These are phyloP conservation scores for Allium fistulosum DNA, from an alignment of 106 monocot species.

Conservation along the genomic window DNA sequence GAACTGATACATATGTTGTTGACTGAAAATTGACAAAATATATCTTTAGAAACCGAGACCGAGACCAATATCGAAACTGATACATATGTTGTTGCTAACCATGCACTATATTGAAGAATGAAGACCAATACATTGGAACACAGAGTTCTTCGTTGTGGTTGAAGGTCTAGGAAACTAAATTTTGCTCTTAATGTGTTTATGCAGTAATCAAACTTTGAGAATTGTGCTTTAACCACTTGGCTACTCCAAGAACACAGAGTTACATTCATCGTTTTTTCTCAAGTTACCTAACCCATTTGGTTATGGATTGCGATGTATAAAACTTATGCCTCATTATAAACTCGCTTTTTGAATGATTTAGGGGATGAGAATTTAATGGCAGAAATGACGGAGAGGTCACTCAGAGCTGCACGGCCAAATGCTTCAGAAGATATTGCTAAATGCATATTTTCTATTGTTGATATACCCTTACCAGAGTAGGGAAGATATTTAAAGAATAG, in stretches of 20 bases:
- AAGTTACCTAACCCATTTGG: too few relatives aligned
- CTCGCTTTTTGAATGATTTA: constrained; percentile 5
- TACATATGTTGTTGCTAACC: not conserved
- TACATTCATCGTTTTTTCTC: too few relatives aligned
- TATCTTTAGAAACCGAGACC: not conserved
- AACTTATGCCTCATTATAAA: too few relatives aligned
- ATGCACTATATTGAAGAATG: too few relatives aligned
- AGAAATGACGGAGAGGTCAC: constrained; percentile 60
- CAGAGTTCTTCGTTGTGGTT: too few relatives aligned
- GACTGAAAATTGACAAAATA: not conserved
- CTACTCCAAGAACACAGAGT: too few relatives aligned
- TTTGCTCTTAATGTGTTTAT: too few relatives aligned
- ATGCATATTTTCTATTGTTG: constrained; percentile 39
- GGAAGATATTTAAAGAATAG: not conserved
- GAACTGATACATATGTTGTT: not conserved
- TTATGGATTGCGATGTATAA: too few relatives aligned
- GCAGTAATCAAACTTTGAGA: too few relatives aligned
- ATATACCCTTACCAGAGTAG: constrained; percentile 16
- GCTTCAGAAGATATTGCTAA: constrained; percentile 52
- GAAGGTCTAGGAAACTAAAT: too few relatives aligned
- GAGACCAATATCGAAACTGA: not conserved
- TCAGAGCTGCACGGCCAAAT: constrained; percentile 38
- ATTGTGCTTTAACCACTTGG: too few relatives aligned
- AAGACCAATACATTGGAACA: too few relatives aligned
- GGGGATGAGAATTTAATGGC: constrained; percentile 52